Percentiles rank a stretch among this genome's conserved stretches.
phyloP scores from a whole-genome alignment of 2,329 filamentous ascomycete genomes.

The Phialophora tarda region DNA sequence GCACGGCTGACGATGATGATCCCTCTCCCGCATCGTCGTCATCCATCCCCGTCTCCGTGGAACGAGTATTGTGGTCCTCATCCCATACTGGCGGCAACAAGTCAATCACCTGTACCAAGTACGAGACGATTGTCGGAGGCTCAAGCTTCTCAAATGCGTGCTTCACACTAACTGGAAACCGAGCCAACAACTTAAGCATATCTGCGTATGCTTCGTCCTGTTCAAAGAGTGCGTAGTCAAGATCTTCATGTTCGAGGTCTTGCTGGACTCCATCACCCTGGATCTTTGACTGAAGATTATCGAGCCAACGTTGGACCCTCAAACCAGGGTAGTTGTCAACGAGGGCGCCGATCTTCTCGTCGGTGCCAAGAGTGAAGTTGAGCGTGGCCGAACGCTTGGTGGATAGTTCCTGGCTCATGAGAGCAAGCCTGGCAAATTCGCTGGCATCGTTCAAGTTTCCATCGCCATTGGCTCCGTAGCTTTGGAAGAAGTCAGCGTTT shows the following conservation, averaged over 20 bases:
- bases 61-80: not conserved
- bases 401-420: slow-evolving; percentile 1
- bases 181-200: slow-evolving; percentile 4
- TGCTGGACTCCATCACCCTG: not conserved
- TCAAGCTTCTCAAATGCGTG: slow-evolving; percentile 10
- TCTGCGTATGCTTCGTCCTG: slow-evolving; percentile 7
- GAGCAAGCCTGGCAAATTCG: slow-evolving; percentile 6
- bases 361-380: slow-evolving; percentile 4
- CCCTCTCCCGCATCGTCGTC: not conserved
- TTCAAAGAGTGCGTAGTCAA: not conserved
- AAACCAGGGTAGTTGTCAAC: not conserved
- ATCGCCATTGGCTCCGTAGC: not conserved
- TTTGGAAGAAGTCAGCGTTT: not conserved
- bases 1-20: not conserved
- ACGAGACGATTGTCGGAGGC: slow-evolving; percentile 1
- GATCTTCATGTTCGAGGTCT: not conserved
- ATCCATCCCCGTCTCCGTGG: not conserved
- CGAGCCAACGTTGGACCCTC: slow-evolving; percentile 1
- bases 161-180: not conserved
- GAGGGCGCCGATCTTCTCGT: not conserved
- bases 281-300: slow-evolving; percentile 1
- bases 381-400: not conserved
- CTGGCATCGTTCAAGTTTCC: not conserved
- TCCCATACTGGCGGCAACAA: slow-evolving; percentile 5
- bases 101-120: slow-evolving; percentile 2